These are phyloP conservation scores for Cryptococcus amylolentus DNA, from an alignment of 1,284 basidiomycete genomes.

Conservation along the genomic window DNA sequence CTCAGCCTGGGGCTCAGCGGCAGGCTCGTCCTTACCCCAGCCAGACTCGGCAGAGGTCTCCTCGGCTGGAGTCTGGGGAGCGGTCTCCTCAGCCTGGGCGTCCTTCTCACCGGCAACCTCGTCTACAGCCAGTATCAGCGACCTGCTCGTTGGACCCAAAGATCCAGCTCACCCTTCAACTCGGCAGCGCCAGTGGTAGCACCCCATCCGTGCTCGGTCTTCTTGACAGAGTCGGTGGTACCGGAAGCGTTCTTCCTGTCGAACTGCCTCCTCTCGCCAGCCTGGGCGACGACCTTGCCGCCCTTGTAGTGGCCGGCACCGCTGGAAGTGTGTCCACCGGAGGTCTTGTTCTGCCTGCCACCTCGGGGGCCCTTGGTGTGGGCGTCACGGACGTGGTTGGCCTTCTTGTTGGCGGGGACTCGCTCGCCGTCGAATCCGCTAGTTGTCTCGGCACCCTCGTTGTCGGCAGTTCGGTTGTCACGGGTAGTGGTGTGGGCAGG, in stretches of 20 bases:
- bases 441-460: slow-evolving; percentile 34
- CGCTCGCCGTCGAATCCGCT: slow-evolving; percentile 49
- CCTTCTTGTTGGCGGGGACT: slow-evolving; percentile 35
- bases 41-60: slow-evolving; percentile 41
- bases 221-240: slow-evolving; percentile 77
- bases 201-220: slow-evolving; percentile 86
- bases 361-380: slow-evolving; percentile 48
- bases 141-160: background rate
- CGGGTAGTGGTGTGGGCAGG: slow-evolving; percentile 43
- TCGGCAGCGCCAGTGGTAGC: slow-evolving; percentile 78
- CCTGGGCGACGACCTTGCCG: slow-evolving; percentile 32
- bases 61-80: slow-evolving; percentile 36
- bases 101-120: slow-evolving; percentile 52
- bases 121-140: slow-evolving; percentile 27
- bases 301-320: slow-evolving; percentile 27
- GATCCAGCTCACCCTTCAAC: slow-evolving; percentile 57
- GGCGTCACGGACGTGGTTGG: slow-evolving; percentile 35
- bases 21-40: slow-evolving; percentile 15
- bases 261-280: slow-evolving; percentile 41
- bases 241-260: slow-evolving; percentile 37
- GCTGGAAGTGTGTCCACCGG: slow-evolving; percentile 34
- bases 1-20: slow-evolving; percentile 23
- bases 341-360: slow-evolving; percentile 33
- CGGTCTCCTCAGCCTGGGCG: slow-evolving; percentile 49
- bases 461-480: slow-evolving; percentile 27